phyloP scores from a whole-genome alignment of 1,284 basidiomycete genomes.

The Apiotrichum veenhuisii region DNA sequence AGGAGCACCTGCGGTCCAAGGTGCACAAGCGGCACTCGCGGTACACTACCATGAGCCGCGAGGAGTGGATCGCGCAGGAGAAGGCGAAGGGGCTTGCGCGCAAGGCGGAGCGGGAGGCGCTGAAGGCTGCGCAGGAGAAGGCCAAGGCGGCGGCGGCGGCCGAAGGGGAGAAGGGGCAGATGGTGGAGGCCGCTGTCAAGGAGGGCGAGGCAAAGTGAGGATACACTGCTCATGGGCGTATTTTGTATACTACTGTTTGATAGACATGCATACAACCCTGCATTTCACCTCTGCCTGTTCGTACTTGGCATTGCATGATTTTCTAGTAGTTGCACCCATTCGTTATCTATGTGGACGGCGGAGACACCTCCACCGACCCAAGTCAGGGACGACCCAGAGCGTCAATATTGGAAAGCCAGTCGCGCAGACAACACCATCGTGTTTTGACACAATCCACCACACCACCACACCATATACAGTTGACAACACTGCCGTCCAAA shows the following conservation, averaged over 20 bases:
- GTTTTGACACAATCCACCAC: neutral
- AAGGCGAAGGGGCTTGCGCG: constrained; percentile 18
- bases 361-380: neutral
- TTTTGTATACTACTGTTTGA: neutral
- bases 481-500: neutral
- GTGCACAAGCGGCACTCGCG: constrained; percentile 53
- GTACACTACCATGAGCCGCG: constrained; percentile 5
- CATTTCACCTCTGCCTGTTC: too few species aligned
- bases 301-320: too few species aligned
- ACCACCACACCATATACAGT: neutral
- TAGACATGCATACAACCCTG: neutral
- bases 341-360: too few species aligned
- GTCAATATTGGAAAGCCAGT: neutral
- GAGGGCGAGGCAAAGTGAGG: too few species aligned
- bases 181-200: neutral
- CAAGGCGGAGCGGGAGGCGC: constrained; percentile 20
- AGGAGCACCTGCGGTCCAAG: constrained; percentile 60
- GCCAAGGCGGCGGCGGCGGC: neutral
- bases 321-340: too few species aligned
- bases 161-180: too few species aligned
- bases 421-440: neutral
- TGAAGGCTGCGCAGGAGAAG: constrained; percentile 3
- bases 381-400: neutral
- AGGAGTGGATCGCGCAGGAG: constrained; percentile 25
- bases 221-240: neutral